Base-by-base conservation (phyloP, 768 basidiomycete species). In the Rhodotorula taiwanensis region DNA sequence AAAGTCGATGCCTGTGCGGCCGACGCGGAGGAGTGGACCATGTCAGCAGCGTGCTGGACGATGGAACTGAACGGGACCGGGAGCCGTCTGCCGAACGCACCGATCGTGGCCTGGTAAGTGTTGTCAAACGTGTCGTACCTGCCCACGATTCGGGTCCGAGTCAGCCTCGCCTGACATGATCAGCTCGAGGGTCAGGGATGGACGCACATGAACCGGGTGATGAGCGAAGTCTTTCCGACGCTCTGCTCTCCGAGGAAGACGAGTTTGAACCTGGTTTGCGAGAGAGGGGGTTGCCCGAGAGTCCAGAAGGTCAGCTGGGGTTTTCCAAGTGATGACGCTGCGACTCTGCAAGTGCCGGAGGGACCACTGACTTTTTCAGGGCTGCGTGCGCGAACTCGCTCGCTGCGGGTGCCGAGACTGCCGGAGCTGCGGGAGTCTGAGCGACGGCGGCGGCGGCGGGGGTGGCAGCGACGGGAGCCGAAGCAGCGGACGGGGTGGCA, bases 51-150 rank as follows among this genome's bases (percentile, higher is more conserved):
- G n/a, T n/a, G n/a, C n/a, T n/a, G 36, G 5, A 14, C 28, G 21
- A 20, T 33, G 36, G 18, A 20, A 25, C 20, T 42, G n/a, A 21
- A 44, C 3, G 58, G 6, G 25, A 7, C 20, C 16, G 39, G 49
- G 49, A 27, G 20, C 39, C 14, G n/a, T n/a, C n/a, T n/a, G n/a
- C n/a, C 31, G 13, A 27, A 31, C 67, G 47, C 3, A 69, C 67
- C 91, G 74, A 94, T 94, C 15, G 91, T 94, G 25, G 91, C 91
- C 75, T 72, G 72, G 76, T 99, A 99, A 48, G 94, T 98, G 77
- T 98, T 98, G 81, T 99, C 95, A 77, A 99, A 99, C 1, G 95
- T 98, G 78, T 99, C 95, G 76, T 99, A 99, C 95, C 98, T 93
- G 76, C 89, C 88, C 78, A 89, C 93, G 70, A 31, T 44, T 30